phyloP scores from a whole-genome alignment of 2,329 filamentous ascomycete genomes.

The Aspergillus ustus region DNA sequence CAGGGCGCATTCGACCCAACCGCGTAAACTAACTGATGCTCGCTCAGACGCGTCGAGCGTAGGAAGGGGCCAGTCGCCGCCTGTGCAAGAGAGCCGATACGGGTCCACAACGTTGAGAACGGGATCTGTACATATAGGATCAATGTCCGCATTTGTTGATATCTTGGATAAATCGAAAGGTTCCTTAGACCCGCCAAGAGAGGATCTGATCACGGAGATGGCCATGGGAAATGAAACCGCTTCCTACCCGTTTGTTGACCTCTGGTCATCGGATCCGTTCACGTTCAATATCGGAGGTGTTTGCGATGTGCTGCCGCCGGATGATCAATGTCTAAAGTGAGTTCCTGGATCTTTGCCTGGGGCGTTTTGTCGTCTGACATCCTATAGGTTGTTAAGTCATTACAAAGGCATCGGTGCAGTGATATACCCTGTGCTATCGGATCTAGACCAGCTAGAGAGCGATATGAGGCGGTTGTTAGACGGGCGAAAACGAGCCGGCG shows the following conservation, averaged over 20 bases:
- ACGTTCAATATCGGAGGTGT: slow-evolving; percentile 60
- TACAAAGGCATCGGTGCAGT: slow-evolving; percentile 62
- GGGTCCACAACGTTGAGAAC: slow-evolving; percentile 45
- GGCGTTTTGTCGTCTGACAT: slow-evolving; percentile 5
- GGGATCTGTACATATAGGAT: slow-evolving; percentile 62
- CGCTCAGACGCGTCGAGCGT: slow-evolving; percentile 9
- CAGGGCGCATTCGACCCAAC: slow-evolving; percentile 27
- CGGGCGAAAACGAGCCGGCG: slow-evolving; percentile 50
- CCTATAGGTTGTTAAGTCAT: slow-evolving; percentile 53
- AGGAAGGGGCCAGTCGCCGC: slow-evolving; percentile 24
- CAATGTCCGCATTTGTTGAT: slow-evolving; percentile 62
- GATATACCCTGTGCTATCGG: slow-evolving; percentile 61
- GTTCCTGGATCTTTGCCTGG: slow-evolving; percentile 7
- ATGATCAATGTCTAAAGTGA: slow-evolving; percentile 53
- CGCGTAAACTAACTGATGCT: slow-evolving; percentile 24
- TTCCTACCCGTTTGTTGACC: slow-evolving; percentile 65
- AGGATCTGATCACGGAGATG: slow-evolving; percentile 62
- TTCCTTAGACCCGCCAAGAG: slow-evolving; percentile 51
- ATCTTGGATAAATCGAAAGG: slow-evolving; percentile 55
- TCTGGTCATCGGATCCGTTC: slow-evolving; percentile 65
- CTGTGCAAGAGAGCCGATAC: slow-evolving; percentile 33
- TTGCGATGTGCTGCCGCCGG: slow-evolving; percentile 60
- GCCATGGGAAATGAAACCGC: slow-evolving; percentile 64
- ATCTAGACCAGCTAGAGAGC: slow-evolving; percentile 55
- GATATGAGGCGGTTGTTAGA: slow-evolving; percentile 58